Evolutionary conservation across 495 filamentous ascomycete species (phyloP).

Genomic region (Podospora fimiseda): DNA sequence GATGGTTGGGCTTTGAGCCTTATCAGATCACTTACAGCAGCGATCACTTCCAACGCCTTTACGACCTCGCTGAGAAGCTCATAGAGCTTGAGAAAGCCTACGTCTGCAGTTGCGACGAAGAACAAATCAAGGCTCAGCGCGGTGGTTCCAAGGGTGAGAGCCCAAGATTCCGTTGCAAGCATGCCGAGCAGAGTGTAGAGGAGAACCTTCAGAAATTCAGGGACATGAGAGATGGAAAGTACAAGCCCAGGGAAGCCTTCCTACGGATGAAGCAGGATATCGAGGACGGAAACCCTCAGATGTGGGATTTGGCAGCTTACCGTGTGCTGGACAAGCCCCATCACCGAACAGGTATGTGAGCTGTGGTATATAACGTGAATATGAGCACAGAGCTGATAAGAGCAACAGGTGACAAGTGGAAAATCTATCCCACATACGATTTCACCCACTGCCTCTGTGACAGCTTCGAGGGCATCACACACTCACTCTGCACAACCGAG

Average conservation of each 20-base stretch:
- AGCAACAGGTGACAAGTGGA: conserved; percentile 69
- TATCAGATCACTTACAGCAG: conserved; percentile 60
- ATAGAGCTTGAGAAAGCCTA: conserved; percentile 71
- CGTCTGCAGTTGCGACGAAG: conserved; percentile 50
- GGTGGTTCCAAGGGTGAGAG: conserved; percentile 65
- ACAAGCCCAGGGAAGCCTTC: conserved; percentile 79
- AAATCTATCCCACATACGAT: conserved; percentile 87
- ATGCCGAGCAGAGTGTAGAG: conserved; percentile 67
- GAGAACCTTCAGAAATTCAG: conserved; percentile 78
- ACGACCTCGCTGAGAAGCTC: conserved; percentile 81
- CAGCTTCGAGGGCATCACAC: conserved; percentile 80
- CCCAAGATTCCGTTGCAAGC: conserved; percentile 67
- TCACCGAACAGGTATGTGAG: conserved; percentile 65
- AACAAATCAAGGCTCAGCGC: conserved; percentile 75
- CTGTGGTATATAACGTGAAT: too few species aligned
- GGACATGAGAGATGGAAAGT: conserved; percentile 86
- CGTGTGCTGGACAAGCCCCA: conserved; percentile 66
- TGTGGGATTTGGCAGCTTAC: conserved; percentile 78
- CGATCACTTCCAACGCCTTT: conserved; percentile 82
- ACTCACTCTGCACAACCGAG: conserved; percentile 84
- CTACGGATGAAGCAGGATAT: conserved; percentile 86
- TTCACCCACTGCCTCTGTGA: conserved; percentile 84
- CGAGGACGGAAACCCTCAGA: conserved; percentile 55
- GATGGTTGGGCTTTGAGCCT: conserved; percentile 79
- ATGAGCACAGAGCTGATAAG: too few species aligned